These are phyloP conservation scores for Xylaria sp. DNA, from an alignment of 2,329 filamentous ascomycete genomes.

Conservation along the genomic window DNA sequence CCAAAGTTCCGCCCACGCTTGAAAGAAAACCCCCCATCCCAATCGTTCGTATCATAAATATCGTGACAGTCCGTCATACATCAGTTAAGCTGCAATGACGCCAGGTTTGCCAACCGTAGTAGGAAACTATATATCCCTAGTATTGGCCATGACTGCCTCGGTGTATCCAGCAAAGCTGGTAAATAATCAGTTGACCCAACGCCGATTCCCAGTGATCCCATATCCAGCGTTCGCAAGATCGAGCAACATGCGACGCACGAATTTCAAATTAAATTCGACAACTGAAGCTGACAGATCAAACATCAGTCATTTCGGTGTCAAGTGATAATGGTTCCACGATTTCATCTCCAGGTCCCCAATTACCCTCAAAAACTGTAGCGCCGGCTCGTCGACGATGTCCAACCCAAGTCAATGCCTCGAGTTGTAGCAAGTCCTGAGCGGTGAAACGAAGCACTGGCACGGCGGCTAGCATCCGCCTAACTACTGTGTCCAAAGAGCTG, in stretches of 20 bases:
- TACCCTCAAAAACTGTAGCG: constrained; percentile 95
- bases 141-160: constrained; percentile 17
- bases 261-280: constrained; percentile 30
- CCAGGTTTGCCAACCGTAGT: constrained; percentile 24
- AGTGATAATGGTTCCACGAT: constrained; percentile 46
- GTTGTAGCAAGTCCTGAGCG: constrained; percentile 73
- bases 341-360: constrained; percentile 81
- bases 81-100: constrained; percentile 30
- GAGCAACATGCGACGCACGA: constrained; percentile 38
- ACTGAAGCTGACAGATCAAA: constrained; percentile 45
- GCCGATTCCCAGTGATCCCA: constrained; percentile 33
- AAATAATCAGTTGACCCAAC: constrained; percentile 37
- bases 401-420: constrained; percentile 81
- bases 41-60: constrained; percentile 22
- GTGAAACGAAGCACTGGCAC: constrained; percentile 75
- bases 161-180: constrained; percentile 42
- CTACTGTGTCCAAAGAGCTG: constrained; percentile 81
- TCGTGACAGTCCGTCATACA: constrained; percentile 28
- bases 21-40: constrained; percentile 21
- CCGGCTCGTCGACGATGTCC: constrained; percentile 77
- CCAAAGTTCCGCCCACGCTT: constrained; percentile 14
- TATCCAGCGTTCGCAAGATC: constrained; percentile 40
- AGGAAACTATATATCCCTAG: constrained; percentile 26
- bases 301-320: constrained; percentile 67
- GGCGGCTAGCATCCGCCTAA: constrained; percentile 86